Percentiles rank a stretch among this genome's conserved stretches.
Evolutionary conservation across 495 filamentous ascomycete genomes (phyloP).

Genomic region (Rhypophila decipiens): DNA sequence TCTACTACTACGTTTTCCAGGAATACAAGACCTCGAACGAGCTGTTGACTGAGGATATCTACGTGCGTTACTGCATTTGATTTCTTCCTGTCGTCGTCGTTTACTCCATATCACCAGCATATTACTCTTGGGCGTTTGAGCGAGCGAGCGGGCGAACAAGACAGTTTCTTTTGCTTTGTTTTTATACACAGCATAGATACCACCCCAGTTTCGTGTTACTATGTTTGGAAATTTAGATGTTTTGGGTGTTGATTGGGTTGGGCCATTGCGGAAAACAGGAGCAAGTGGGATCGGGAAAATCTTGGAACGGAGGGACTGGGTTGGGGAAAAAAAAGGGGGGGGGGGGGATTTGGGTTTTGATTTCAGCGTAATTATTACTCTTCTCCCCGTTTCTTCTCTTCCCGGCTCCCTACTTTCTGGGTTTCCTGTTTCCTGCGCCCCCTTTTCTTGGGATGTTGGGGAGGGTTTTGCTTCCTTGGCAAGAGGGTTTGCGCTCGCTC

Average conservation of each 20-base stretch:
- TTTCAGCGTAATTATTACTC: conserved; percentile 9
- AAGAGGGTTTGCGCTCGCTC: neutral
- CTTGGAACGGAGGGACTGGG: neutral
- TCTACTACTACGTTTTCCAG: conserved; percentile 87
- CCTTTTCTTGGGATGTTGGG: neutral
- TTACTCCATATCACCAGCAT: conserved; percentile 5
- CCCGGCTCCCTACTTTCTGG: neutral
- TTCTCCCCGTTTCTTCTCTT: neutral
- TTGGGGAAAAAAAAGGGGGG: neutral
- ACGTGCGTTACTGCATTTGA: conserved; percentile 62
- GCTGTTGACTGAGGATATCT: conserved; percentile 91
- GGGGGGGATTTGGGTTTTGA: neutral
- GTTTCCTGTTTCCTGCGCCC: neutral
- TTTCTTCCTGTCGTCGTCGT: no score
- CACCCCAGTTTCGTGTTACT: no score
- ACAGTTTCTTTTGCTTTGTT: neutral
- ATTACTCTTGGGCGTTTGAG: neutral
- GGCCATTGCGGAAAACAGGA: no score
- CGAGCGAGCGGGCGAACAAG: neutral
- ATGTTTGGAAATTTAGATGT: no score
- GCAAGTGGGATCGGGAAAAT: no score
- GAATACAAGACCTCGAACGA: conserved; percentile 94
- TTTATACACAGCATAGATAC: neutral
- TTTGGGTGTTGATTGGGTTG: no score
- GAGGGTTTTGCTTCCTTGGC: neutral